Conservation (phyloP, 164 flowering plant genomes). For the Magnolia changhungtana region DNA sequence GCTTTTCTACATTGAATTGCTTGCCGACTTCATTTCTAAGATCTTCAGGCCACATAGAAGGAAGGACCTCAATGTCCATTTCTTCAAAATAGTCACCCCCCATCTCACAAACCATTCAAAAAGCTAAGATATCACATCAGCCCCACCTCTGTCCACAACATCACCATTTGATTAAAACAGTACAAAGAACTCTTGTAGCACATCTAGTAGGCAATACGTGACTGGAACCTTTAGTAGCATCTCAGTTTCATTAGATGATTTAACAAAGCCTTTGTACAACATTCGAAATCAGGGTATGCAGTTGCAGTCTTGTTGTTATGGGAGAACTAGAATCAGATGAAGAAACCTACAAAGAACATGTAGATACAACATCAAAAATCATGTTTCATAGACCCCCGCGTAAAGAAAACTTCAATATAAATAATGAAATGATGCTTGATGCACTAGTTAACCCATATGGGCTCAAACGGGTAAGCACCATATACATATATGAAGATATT, state of each 20-base stretch:
- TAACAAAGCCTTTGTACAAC: conserved; percentile 6
- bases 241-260: conserved; percentile 8
- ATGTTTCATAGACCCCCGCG: background rate
- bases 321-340: conserved; percentile 1
- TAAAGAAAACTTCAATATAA: background rate
- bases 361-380: background rate
- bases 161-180: background rate
- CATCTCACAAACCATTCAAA: conserved; percentile 55
- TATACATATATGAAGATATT: no score
- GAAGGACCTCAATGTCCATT: conserved; percentile 73
- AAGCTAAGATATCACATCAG: conserved; percentile 10
- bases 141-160: background rate
- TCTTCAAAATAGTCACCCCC: conserved; percentile 55
- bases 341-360: conserved; percentile 14
- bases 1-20: conserved; percentile 72
- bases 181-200: background rate
- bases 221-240: conserved; percentile 8
- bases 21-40: conserved; percentile 58
- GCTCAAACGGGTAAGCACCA: no score
- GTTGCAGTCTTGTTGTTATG: background rate
- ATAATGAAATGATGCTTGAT: no score
- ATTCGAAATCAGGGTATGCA: background rate
- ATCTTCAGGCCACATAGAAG: conserved; percentile 98
- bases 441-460: no score
- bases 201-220: background rate